Evolutionary conservation across 2,329 filamentous ascomycete species (phyloP), one percentile per base, ranked within the genome.

Genomic region (Botryosphaeria dothidea): DNA sequence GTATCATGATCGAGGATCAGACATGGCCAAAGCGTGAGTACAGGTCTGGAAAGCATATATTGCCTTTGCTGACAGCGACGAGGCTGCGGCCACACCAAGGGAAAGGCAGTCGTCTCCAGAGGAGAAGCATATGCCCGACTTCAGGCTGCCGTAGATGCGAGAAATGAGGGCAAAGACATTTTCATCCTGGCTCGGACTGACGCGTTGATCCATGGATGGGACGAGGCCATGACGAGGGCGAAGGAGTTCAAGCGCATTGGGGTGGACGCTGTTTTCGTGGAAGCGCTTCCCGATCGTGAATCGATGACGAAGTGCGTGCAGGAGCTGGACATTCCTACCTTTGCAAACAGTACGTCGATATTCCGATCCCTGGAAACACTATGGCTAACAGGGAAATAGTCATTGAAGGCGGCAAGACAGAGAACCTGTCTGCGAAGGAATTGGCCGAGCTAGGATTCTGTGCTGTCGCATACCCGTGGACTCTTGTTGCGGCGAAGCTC

Each of bases 181-280:
- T 81, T 79, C 62, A 75, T 83, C 43, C 70, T 83, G 2, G 81
- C 80, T 0, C 74, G 81, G 4, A 83, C 81, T 0, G 82, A 84
- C 64, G 71, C 77, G 3, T 69, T 79, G 2, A 79, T 80, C 56
- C 73, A 73, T 36, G 78, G 80, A 1, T 83, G 77, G 70, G 80
- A 82, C 3, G 82, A 83, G 67, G 80, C 80, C 1, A 73, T 83
- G 15, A 66, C 74, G 0, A 72, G 81, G 2, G 81, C 77, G 0
- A 71, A 76, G 19, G 75, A 81, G 65, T 80, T 80, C 66, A 78
- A 75, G n/a, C 69, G 75, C 3, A 79, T 83, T 17, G 80, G 81
- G 0, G 80, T 78, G 0, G 80, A 83, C 61, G 77, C 77, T 0
- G 75, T 83, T n/a, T 82, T 83, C 46, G 70, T 80, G 2, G 78